Evolutionary conservation across 1,139 yeast species (phyloP).

Genomic region (Candida mesenterica): DNA sequence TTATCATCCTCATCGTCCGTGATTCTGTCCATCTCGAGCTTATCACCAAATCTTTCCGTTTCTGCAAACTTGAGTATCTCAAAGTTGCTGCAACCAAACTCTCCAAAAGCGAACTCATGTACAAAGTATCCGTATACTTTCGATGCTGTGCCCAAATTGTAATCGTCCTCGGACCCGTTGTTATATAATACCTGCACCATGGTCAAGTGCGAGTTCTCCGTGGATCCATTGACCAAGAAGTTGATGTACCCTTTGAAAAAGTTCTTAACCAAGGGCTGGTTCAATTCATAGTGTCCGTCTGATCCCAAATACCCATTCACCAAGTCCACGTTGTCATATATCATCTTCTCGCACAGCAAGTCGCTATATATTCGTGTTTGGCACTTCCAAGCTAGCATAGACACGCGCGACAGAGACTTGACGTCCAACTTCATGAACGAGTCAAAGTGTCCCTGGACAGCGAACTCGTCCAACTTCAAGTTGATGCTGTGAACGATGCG

Average conservation of each 20-base stretch:
- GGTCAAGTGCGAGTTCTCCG: constrained; percentile 23
- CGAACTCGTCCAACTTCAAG: constrained; percentile 13
- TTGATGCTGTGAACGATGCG: constrained; percentile 11
- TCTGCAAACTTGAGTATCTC: constrained; percentile 11
- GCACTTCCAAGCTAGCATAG: constrained; percentile 37
- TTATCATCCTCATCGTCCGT: constrained; percentile 31
- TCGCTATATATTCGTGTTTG: constrained; percentile 29
- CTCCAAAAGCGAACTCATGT: constrained; percentile 25
- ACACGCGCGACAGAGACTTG: constrained; percentile 3
- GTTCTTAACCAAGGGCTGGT: constrained; percentile 38
- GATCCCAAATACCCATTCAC: constrained; percentile 34
- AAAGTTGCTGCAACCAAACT: constrained; percentile 9
- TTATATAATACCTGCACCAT: constrained; percentile 33
- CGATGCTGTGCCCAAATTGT: constrained; percentile 13
- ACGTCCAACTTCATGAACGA: constrained; percentile 29
- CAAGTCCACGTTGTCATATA: constrained; percentile 30
- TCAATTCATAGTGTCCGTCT: constrained; percentile 24
- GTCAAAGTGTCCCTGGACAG: constrained; percentile 19
- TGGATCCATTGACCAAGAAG: constrained; percentile 35
- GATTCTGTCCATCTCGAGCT: constrained; percentile 6
- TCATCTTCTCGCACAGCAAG: constrained; percentile 10
- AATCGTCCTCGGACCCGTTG: constrained; percentile 11
- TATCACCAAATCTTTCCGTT: too few relatives aligned
- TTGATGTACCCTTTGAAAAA: constrained; percentile 44
- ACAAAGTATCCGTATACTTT: constrained; percentile 26